Evolutionary conservation across 2,329 filamentous ascomycete genomes (phyloP), one percentile per base, ranked within the genome.

Genomic region (Blastomyces emzantsi): DNA sequence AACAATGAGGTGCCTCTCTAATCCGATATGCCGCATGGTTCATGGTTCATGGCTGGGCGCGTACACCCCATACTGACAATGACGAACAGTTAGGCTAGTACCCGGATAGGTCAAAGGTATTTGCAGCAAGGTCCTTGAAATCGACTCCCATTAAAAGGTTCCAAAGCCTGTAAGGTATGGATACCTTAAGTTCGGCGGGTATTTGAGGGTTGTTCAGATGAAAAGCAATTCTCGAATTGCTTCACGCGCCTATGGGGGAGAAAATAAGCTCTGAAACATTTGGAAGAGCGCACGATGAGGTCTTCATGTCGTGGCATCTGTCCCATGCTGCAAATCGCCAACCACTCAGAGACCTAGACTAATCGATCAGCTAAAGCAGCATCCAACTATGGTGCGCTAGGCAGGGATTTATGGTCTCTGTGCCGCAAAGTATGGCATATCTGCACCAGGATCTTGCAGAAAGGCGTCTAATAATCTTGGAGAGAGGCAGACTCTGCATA

Each of bases 311-410:
- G 25, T 22, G 55, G 8, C 25, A 28, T 54, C 54, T n/a, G 19
- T 45, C 33, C 15, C 4, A 59, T 19, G 25, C 33, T 47, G 57
- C 39, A 43, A 33, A 45, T 22, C 41, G 28, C 36, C 55, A 25
- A 43, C 57, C 41, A n/a, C 57, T 45, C 57, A 59, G 47, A 25
- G 39, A 59, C 30, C 22, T 45, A 28, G 57, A 17, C 13, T 59
- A 22, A n/a, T 47, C 22, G 41, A 30, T 17, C 36, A 47, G 57
- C 8, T 58, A 8, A 28, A 43, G 45, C 15, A 19, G 8, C 4
- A 25, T 59, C 22, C 56, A 59, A 7, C 39, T 28, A 59, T 9
- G 39, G 25, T 43, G 25, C 36, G 15, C 36, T 15, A 43, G 45
- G 22, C n/a, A 22, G 39, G 25, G 15, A 58, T 15, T 47, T 45